Evolutionary conservation across 2,329 filamentous ascomycete genomes (phyloP).

Genomic region (Diaporthe citri): DNA sequence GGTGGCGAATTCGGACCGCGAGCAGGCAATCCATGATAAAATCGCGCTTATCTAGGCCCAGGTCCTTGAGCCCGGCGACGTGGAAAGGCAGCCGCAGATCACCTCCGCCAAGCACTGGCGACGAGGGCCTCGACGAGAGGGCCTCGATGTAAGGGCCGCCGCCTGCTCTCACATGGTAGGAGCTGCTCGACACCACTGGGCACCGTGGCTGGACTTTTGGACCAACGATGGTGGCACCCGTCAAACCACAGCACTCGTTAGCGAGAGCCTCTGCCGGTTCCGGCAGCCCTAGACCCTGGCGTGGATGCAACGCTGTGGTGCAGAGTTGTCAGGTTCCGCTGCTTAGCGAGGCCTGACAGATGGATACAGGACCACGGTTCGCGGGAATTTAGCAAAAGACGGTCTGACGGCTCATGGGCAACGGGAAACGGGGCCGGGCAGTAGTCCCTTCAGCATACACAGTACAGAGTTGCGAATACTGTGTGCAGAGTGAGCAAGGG

Average conservation of each 20-base stretch:
- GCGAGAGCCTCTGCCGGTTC: conserved; percentile 32
- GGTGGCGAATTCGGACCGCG: conserved; percentile 35
- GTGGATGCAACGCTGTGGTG: conserved; percentile 31
- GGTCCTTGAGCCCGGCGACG: conserved; percentile 12
- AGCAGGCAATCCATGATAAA: conserved; percentile 36
- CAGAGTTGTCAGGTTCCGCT: conserved; percentile 28
- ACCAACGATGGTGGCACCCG: conserved; percentile 21
- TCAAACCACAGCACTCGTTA: conserved; percentile 15
- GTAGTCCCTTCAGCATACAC: neutral
- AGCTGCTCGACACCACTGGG: conserved; percentile 20
- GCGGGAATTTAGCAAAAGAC: conserved; percentile 38
- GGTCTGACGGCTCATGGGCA: conserved; percentile 39
- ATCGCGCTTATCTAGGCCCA: conserved; percentile 35
- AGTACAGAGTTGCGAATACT: conserved; percentile 14
- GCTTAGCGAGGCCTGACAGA: conserved; percentile 36
- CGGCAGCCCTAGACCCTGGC: conserved; percentile 27
- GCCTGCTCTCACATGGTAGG: neutral
- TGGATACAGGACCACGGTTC: conserved; percentile 33
- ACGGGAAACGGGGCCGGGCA: conserved; percentile 37
- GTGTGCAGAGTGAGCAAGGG: conserved; percentile 22
- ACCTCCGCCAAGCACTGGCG: conserved; percentile 21
- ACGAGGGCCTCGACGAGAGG: conserved; percentile 13
- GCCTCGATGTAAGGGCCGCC: neutral
- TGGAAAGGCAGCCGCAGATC: conserved; percentile 22
- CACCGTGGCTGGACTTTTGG: neutral